Evolutionary conservation across 352 stramenopile species (phyloP), one percentile per base, ranked within the genome.

Genomic region (Phytophthora europaea): DNA sequence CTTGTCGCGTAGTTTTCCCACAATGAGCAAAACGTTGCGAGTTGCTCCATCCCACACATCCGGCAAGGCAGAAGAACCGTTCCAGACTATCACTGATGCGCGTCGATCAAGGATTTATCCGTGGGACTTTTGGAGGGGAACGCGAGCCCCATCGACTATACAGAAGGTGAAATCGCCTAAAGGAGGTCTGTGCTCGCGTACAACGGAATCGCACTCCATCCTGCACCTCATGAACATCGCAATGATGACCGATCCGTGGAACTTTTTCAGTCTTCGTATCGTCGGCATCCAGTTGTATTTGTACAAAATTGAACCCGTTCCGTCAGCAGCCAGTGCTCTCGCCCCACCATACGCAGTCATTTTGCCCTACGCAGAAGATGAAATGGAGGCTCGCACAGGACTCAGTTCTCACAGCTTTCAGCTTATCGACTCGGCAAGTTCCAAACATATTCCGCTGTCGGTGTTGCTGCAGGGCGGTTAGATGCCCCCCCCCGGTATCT

Each of bases 201-300:
- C 45, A 15, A 43, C 48, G 18, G 59, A 59, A 43, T 53, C 52
- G 31, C 64, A 63, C 52, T 77, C 77, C 12, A 63, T 81, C 15
- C 31, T 84, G 13, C 72, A 78, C 15, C 72, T 86, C 9, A 86
- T 84, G 67, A 86, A 86, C 43, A 72, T 86, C n/a, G 75, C 74
- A 26, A 86, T 84, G 79, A 86, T 86, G 74, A 86, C 70, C 22
- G 79, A 86, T 13, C 76, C 79, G 1, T 86, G 73, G 74, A 83
- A 75, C 22, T 58, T 84, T 53, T 72, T 82, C 15, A 74, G 71
- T 3, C 56, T 86, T 20, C 74, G 77, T 6, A 34, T 77, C 20
- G 16, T 83, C 26, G 80, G 80, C 1, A 56, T 76, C 18, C 48
- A 72, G n/a, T 55, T 86, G 4, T 84, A 79, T 40, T 70, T 86